phyloP scores from a whole-genome alignment of 1,284 basidiomycete species.

The Cutaneotrichosporon dermatis region DNA sequence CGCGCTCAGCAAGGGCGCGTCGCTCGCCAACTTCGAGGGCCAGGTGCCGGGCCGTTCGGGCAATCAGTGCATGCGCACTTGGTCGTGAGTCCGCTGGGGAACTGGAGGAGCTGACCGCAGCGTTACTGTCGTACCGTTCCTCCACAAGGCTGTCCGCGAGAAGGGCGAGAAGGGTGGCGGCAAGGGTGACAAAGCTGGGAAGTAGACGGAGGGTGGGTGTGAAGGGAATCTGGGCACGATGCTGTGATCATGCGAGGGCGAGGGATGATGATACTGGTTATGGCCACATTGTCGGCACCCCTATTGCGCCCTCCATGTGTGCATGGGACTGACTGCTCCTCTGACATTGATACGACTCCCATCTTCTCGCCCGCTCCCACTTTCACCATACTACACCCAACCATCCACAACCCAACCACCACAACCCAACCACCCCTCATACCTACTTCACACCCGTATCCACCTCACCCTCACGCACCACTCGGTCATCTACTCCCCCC shows the following conservation, averaged over 20 bases:
- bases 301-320: too few relatives aligned
- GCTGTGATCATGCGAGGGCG: too few relatives aligned
- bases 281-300: too few relatives aligned
- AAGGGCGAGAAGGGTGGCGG: neutral
- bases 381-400: too few relatives aligned
- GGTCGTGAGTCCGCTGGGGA: constrained; percentile 7
- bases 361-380: too few relatives aligned
- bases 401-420: too few relatives aligned
- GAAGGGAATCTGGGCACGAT: neutral
- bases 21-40: constrained; percentile 9
- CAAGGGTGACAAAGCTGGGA: neutral
- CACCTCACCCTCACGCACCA: too few relatives aligned
- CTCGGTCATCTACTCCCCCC: neutral
- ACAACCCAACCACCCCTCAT: too few relatives aligned
- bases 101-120: neutral
- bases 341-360: too few relatives aligned
- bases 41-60: constrained; percentile 10
- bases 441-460: too few relatives aligned
- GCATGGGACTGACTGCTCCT: too few relatives aligned
- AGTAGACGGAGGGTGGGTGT: neutral
- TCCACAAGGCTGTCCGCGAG: constrained; percentile 5
- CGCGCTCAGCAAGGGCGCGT: neutral
- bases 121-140: constrained; percentile 5
- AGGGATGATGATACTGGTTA: too few relatives aligned
- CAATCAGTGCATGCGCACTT: constrained; percentile 8